These are phyloP conservation scores for Ochetophila trinervis DNA, from an alignment of 306 rosid species.

Conservation along the genomic window DNA sequence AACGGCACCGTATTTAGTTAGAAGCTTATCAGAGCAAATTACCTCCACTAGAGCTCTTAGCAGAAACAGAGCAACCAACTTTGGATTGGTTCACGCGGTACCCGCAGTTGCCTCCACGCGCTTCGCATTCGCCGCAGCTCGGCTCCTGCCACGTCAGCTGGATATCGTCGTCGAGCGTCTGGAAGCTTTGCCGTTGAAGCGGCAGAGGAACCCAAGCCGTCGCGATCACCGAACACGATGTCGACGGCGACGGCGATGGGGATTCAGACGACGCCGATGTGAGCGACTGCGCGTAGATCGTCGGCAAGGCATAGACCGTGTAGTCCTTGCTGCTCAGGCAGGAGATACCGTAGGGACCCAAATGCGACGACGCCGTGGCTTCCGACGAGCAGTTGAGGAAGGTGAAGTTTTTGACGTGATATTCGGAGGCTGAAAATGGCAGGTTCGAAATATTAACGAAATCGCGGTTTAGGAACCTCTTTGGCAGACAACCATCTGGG, in stretches of 20 bases:
- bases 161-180: constrained; percentile 8
- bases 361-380: neutral
- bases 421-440: neutral
- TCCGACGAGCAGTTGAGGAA: constrained; percentile 38
- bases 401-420: constrained; percentile 16
- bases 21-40: neutral
- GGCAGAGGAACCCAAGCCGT: constrained; percentile 26
- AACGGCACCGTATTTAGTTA: neutral
- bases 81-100: neutral
- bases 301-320: neutral
- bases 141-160: constrained; percentile 44
- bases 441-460: neutral
- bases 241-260: neutral
- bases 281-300: neutral
- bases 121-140: constrained; percentile 26
- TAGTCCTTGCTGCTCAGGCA: neutral
- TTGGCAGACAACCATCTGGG: constrained; percentile 9
- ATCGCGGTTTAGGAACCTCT: neutral
- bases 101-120: constrained; percentile 32
- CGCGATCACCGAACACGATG: constrained; percentile 30
- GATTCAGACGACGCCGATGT: neutral
- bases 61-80: constrained; percentile 8
- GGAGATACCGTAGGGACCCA: neutral
- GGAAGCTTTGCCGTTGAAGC: neutral
- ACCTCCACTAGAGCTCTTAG: neutral